phyloP scores from a whole-genome alignment of 1,284 basidiomycete species.

The Mycena sp. region DNA sequence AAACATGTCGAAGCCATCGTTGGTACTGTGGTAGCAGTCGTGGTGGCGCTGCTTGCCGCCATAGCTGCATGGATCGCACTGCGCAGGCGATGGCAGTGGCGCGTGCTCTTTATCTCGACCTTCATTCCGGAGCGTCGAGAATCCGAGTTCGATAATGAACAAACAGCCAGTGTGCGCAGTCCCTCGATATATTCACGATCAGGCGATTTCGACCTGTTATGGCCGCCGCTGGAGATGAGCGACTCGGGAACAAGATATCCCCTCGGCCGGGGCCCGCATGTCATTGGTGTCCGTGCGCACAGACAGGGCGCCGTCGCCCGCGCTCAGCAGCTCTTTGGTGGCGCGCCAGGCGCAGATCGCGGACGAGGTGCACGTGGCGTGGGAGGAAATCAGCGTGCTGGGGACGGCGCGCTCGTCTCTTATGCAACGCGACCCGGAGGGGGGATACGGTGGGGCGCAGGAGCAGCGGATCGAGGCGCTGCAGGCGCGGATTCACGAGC shows the following conservation, averaged over 20 bases:
- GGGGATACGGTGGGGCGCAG: neutral
- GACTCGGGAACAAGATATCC: neutral
- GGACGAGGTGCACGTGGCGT: neutral
- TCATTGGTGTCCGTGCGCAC: neutral
- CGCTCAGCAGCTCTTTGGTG: neutral
- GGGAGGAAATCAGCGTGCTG: constrained; percentile 2
- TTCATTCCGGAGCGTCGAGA: neutral
- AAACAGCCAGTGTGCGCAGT: neutral
- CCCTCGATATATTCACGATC: neutral
- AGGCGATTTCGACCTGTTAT: neutral
- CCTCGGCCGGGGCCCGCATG: neutral
- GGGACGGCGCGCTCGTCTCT: neutral
- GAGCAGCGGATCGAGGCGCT: neutral
- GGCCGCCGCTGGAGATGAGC: neutral
- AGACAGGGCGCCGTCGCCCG: neutral
- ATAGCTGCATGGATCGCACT: neutral
- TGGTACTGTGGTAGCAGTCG: neutral
- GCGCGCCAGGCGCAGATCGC: neutral
- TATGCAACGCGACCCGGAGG: too few relatives aligned
- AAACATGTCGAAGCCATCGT: neutral
- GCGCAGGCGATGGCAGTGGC: neutral
- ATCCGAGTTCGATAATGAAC: neutral
- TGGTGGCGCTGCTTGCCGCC: neutral
- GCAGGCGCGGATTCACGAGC: neutral
- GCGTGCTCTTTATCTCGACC: neutral